Percentiles rank a stretch among this genome's conserved stretches.
phyloP scores from a whole-genome alignment of 805 yeast species.

The Isabelozyma heimii region DNA sequence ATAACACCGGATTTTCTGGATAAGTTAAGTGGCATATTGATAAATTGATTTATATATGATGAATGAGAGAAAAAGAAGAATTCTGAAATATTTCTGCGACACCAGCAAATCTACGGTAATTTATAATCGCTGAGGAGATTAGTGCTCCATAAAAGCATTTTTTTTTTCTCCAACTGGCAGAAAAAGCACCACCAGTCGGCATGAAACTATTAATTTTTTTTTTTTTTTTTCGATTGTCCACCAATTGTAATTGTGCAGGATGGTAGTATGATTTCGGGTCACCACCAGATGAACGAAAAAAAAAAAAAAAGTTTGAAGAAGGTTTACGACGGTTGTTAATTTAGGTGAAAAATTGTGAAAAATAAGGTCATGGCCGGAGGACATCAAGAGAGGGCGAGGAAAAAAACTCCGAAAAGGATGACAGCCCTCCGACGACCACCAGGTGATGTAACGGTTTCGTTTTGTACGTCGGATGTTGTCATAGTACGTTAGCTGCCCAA shows the following conservation, averaged over 20 bases:
- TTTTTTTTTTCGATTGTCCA: not conserved
- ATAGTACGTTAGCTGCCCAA: not conserved
- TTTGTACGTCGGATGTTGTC: not conserved
- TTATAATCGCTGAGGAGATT: not conserved
- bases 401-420: not conserved
- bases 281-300: not conserved
- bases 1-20: conserved; percentile 93
- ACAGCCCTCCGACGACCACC: not conserved
- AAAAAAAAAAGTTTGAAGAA: too few relatives aligned
- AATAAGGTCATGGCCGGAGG: not conserved
- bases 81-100: not conserved
- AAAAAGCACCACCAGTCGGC: not conserved
- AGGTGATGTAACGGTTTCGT: not conserved
- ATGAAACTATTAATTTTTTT: too few relatives aligned
- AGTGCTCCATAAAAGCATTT: not conserved
- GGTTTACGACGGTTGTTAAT: too few relatives aligned
- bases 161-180: not conserved
- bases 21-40: conserved; percentile 43
- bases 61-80: not conserved
- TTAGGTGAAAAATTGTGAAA: too few relatives aligned
- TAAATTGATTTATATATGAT: not conserved
- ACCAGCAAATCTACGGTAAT: not conserved
- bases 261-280: not conserved
- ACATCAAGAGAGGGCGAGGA: not conserved
- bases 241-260: not conserved